Conservation (phyloP, 495 filamentous ascomycete genomes). For the Annulohypoxylon moriforme region DNA sequence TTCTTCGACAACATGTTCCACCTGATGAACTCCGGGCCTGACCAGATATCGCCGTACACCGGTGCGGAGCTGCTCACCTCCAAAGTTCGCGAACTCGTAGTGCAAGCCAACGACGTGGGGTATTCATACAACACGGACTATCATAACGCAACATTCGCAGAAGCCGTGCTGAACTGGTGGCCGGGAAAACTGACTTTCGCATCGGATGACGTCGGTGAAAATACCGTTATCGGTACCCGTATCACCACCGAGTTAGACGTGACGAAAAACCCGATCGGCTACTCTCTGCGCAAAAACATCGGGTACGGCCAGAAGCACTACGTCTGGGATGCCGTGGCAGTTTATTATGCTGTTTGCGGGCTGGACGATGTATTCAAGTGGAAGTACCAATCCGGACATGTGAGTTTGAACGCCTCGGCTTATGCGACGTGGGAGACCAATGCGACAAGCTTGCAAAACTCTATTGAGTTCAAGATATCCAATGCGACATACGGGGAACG, state of each 20-base stretch:
- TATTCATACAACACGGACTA: conserved; percentile 40
- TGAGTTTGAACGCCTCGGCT: conserved; percentile 37
- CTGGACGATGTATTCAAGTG: conserved; percentile 47
- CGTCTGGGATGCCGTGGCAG: conserved; percentile 70
- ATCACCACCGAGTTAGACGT: conserved; percentile 42
- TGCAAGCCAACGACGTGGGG: conserved; percentile 47
- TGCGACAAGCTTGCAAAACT: conserved; percentile 41
- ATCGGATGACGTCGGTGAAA: conserved; percentile 43
- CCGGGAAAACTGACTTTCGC: conserved; percentile 45
- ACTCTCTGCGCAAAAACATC: conserved; percentile 57
- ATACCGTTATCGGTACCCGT: conserved; percentile 41
- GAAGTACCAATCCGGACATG: conserved; percentile 42
- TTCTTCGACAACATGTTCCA: conserved; percentile 47
- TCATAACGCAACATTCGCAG: conserved; percentile 37
- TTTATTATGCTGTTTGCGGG: conserved; percentile 49
- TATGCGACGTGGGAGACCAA: conserved; percentile 42
- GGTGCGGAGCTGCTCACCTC: conserved; percentile 59
- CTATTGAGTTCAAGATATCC: conserved; percentile 39
- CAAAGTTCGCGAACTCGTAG: conserved; percentile 53
- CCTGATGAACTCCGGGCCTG: conserved; percentile 44
- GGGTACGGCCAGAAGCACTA: conserved; percentile 77
- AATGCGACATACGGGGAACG: conserved; percentile 44
- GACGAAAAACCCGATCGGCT: conserved; percentile 45
- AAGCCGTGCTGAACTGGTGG: conserved; percentile 47
- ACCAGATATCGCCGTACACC: conserved; percentile 46